Conservation (phyloP, 345 rosid species). For the Linum trigynum region DNA sequence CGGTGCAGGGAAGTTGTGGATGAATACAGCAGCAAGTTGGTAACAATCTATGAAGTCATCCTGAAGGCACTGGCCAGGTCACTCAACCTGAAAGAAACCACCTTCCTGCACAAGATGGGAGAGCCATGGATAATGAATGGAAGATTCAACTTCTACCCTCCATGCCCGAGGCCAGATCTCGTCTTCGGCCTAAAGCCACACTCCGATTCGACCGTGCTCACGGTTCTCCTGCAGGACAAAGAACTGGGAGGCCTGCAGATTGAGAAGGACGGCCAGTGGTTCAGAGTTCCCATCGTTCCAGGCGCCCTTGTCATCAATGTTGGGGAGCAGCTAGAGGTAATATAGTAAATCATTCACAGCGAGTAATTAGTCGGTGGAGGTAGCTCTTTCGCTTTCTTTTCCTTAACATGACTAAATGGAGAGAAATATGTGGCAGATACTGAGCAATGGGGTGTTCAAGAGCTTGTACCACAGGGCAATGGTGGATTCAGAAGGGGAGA, state of each 20-base stretch:
- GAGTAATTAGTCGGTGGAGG: not conserved
- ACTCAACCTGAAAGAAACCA: constrained; percentile 18
- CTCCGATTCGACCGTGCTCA: constrained; percentile 17
- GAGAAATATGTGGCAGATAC: constrained; percentile 24
- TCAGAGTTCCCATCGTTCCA: constrained; percentile 36
- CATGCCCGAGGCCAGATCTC: constrained; percentile 19
- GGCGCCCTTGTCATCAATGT: constrained; percentile 39
- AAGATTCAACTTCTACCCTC: constrained; percentile 18
- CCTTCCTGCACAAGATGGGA: constrained; percentile 16
- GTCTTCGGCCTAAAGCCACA: constrained; percentile 21
- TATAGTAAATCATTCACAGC: not conserved
- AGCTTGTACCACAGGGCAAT: constrained; percentile 41
- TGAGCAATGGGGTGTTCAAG: constrained; percentile 58
- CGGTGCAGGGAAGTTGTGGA: constrained; percentile 15
- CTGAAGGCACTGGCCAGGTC: constrained; percentile 23
- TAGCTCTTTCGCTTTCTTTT: not conserved
- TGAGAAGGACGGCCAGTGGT: constrained; percentile 40
- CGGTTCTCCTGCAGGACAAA: constrained; percentile 44
- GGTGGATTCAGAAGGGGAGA: constrained; percentile 36
- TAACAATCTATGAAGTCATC: not conserved
- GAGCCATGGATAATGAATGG: constrained; percentile 5
- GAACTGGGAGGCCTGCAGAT: constrained; percentile 46
- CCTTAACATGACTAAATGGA: not conserved
- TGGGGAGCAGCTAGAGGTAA: constrained; percentile 48
- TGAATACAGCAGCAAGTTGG: constrained; percentile 12